phyloP scores from a whole-genome alignment of 345 rosid genomes.

The Lepidium sativum region DNA sequence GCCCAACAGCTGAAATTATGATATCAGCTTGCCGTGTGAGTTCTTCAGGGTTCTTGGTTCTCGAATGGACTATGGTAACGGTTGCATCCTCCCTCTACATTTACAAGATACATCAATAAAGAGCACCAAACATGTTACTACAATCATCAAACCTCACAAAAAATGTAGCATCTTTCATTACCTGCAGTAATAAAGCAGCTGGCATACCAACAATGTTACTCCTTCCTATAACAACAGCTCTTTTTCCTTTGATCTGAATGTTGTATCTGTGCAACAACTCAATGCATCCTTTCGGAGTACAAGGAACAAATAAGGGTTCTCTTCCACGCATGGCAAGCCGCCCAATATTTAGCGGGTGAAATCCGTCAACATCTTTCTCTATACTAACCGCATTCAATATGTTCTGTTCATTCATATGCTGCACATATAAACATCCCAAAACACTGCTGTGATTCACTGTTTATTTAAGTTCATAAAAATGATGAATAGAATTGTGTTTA shows the following conservation, averaged over 20 bases:
- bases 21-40: constrained; percentile 71
- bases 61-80: constrained; percentile 62
- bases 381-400: constrained; percentile 63
- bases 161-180: constrained; percentile 7
- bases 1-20: constrained; percentile 70
- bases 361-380: constrained; percentile 89
- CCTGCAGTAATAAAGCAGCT: constrained; percentile 78
- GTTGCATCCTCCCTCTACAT: constrained; percentile 79
- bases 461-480: neutral
- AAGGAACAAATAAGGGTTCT: constrained; percentile 73
- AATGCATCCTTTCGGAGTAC: constrained; percentile 92
- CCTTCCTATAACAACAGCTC: constrained; percentile 78
- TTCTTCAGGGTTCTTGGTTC: constrained; percentile 72
- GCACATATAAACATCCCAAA: constrained; percentile 1
- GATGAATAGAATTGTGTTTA: constrained; percentile 8
- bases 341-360: constrained; percentile 82
- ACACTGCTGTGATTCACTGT: neutral
- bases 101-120: neutral
- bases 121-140: neutral
- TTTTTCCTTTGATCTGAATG: constrained; percentile 68
- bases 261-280: constrained; percentile 71
- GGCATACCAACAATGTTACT: constrained; percentile 98
- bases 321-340: constrained; percentile 81
- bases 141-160: neutral
- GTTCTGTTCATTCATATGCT: constrained; percentile 79